phyloP scores from a whole-genome alignment of 306 rosid species.

The Pueraria montana region DNA sequence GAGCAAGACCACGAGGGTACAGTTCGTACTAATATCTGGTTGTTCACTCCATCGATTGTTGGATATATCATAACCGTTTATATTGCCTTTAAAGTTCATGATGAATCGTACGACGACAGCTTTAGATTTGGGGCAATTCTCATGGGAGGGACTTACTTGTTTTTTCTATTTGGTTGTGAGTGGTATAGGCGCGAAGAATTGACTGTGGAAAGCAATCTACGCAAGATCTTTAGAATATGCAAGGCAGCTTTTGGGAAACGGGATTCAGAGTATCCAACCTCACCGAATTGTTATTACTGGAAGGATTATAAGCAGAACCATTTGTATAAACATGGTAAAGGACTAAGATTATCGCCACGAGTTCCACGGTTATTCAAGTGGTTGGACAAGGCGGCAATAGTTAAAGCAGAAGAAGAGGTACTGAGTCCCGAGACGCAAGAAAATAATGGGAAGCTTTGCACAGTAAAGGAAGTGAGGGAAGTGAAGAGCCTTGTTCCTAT shows the following conservation, averaged over 20 bases:
- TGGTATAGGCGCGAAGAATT: not conserved
- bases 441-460: not conserved
- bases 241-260: not conserved
- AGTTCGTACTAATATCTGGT: too few species aligned
- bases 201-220: not conserved
- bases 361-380: not conserved
- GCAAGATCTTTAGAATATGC: not conserved
- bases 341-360: not conserved
- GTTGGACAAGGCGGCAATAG: constrained; percentile 13
- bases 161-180: not conserved
- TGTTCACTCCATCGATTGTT: too few species aligned
- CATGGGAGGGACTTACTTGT: not conserved
- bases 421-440: not conserved
- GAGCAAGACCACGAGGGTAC: too few species aligned
- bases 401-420: not conserved
- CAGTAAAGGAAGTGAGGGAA: not conserved
- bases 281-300: not conserved
- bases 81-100: too few species aligned
- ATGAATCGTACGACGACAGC: too few species aligned
- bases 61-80: too few species aligned
- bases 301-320: not conserved
- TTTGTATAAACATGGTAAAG: not conserved
- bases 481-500: constrained; percentile 26
- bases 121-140: not conserved
- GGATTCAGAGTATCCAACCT: not conserved